Base-by-base conservation (phyloP, 257 asterid genomes). In the Scutellaria minor region DNA sequence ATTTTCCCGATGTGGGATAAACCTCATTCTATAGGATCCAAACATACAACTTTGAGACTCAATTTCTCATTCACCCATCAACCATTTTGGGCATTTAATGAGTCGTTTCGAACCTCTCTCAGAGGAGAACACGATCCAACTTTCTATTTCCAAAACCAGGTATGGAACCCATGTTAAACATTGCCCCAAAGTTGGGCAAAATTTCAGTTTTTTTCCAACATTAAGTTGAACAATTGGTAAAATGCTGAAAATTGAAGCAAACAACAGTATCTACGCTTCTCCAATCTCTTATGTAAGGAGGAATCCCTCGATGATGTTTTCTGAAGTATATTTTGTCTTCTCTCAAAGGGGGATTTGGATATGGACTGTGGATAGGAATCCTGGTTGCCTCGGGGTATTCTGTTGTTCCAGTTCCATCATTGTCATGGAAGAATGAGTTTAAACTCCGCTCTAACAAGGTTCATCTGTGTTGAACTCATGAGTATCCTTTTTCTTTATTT, bases 341-440 rank as follows among this genome's bases (percentile, higher is more conserved):
- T 74, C 70, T 77, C 50, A 18, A 64, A 89, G 97, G 97, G 96
- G 97, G 98, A 85, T 92, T 88, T 73, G 96, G 92, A 61, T 89
- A 92, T 65, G 96, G 98, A 60, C 67, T 89, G 20, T 92, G 98
- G 96, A 90, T 92, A 67, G 98, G 98, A 52, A 74, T 83, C 78
- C 73, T 83, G 73, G 96, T 89, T 67, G 92, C 98, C 59, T 92
- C 93, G 3, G 98, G 98, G 63, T 88, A 86, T 82, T 81, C 88
- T 55, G 96, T 92, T 45, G 88, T 85, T 79, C 98, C 96, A 4
- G 92, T 92, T 78, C 83, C 98, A 73, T 84, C 98, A 15, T 5
- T 50, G 9, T 66, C 84, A 58, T 92, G 98, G 98, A 89, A 92
- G 87, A 85, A 75, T 68, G 83, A 77, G 81, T 92, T 88, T 74